Base-by-base conservation (phyloP, 164 flowering plant genomes). In the Saururus chinensis region DNA sequence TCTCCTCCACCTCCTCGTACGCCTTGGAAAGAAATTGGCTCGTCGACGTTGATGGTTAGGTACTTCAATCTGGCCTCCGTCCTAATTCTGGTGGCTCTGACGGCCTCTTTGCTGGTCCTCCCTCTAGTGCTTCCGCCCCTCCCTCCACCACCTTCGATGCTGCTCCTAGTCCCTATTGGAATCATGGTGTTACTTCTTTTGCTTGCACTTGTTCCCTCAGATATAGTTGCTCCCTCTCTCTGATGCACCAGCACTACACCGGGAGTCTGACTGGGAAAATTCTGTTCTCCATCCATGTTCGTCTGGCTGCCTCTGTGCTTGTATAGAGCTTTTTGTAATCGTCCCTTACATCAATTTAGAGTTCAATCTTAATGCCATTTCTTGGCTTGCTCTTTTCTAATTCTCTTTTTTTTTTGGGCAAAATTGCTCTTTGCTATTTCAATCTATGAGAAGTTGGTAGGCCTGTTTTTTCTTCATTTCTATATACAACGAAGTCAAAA, bases 51-150 rank as follows among this genome's bases (percentile, higher is more conserved):
- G 60, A 64, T 64, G 67, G 67, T 64, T 26, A 48, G 56, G 26
- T 64, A 13, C 21, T 57, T 57, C 20, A 49, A 45, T 17, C 1
- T 49, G 35, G 59, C 14, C 16, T 54, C 66, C 35, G 59, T 41
- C 11, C 17, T 57, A 24, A 57, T 64, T 20, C 55, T 64, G 60
- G 37, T 64, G 60, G 60, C 24, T 7, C 21, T 57, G 13, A 57
- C 67, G 26, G 67, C 37, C 9, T 57, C 40, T n/a, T 60, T 64
- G 7, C 12, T 56, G 55, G 20, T 64, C 12, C 54, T 64, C 19
- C 67, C 67, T 0, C 56, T 64, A 53, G 56, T 64, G 41, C 55
- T 64, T 19, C 67, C 67, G n/a, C 67, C 67, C 41, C 51, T 64
- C 41, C 67, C 67, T 21, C 67, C 67, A 12, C 67, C 67, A 1